Conservation (phyloP, 2,329 filamentous ascomycete genomes). For the Cadophora malorum region DNA sequence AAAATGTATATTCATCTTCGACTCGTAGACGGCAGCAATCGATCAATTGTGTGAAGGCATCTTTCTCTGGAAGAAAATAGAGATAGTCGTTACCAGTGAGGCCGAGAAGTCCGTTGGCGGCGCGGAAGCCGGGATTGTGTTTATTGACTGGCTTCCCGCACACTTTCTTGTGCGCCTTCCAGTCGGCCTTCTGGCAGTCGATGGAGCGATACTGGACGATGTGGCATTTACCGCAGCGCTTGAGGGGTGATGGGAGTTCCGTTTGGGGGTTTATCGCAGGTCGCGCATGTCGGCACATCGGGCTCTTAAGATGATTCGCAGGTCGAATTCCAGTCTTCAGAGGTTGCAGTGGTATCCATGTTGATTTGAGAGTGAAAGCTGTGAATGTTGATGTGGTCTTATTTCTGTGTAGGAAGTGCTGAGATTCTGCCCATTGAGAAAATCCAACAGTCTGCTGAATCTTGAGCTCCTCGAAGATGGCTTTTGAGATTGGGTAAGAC, state of each 20-base stretch:
- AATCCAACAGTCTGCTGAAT: too few relatives aligned
- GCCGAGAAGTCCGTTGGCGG: slow-evolving; percentile 1
- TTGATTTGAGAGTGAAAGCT: background rate
- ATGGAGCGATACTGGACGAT: background rate
- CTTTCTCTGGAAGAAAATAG: slow-evolving; percentile 24
- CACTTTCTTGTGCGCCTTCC: background rate
- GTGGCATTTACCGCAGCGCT: background rate
- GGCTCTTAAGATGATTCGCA: background rate
- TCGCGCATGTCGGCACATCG: background rate
- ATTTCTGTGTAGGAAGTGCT: background rate
- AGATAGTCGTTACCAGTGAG: slow-evolving; percentile 22
- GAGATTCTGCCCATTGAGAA: too few relatives aligned
- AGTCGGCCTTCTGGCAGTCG: background rate
- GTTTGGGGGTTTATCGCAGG: background rate
- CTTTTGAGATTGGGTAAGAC: too few relatives aligned
- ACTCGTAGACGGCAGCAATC: slow-evolving; percentile 32
- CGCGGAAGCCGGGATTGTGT: background rate
- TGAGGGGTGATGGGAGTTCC: background rate
- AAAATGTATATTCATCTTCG: slow-evolving; percentile 31
- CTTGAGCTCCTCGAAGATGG: too few relatives aligned
- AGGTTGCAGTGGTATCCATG: background rate
- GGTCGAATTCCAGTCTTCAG: background rate
- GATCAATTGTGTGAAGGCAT: slow-evolving; percentile 27
- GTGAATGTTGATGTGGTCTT: too few relatives aligned
- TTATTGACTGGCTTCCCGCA: background rate